phyloP scores from a whole-genome alignment of 2,329 filamentous ascomycete genomes.

The Colletotrichum sp. region DNA sequence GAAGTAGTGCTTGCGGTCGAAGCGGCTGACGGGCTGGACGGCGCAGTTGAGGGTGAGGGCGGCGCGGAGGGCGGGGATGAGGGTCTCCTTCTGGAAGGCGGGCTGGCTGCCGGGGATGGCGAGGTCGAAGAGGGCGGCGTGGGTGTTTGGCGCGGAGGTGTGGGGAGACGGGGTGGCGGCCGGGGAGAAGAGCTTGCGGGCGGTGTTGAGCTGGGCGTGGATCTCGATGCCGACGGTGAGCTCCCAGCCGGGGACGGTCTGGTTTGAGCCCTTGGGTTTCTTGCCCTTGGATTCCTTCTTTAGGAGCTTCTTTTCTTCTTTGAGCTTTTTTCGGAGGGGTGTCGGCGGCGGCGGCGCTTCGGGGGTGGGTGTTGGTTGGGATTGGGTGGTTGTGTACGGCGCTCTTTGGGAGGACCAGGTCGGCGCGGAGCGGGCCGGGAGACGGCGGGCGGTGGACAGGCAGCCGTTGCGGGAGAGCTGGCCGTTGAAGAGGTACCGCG shows the following conservation, averaged over 20 bases:
- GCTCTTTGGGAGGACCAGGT: neutral
- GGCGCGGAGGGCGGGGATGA: constrained; percentile 89
- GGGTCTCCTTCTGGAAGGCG: constrained; percentile 78
- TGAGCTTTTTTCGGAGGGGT: constrained; percentile 74
- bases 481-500: constrained; percentile 55
- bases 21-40: constrained; percentile 78
- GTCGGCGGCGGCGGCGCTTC: constrained; percentile 35
- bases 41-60: constrained; percentile 84
- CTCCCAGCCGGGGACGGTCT: constrained; percentile 77
- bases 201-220: constrained; percentile 92
- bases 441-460: constrained; percentile 24
- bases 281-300: constrained; percentile 64
- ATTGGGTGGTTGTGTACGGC: constrained; percentile 28
- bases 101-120: constrained; percentile 91
- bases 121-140: constrained; percentile 87
- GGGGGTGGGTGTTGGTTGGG: constrained; percentile 25
- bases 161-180: constrained; percentile 67
- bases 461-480: constrained; percentile 49
- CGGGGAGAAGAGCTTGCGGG: constrained; percentile 86
- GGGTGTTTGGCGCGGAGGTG: constrained; percentile 64
- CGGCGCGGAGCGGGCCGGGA: constrained; percentile 15
- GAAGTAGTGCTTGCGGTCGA: constrained; percentile 98
- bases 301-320: constrained; percentile 72
- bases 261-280: constrained; percentile 47
- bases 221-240: constrained; percentile 97